Evolutionary conservation across 208 protist species (phyloP), one percentile per base, ranked within the genome.

Genomic region (Trypanosoma melophagium): DNA sequence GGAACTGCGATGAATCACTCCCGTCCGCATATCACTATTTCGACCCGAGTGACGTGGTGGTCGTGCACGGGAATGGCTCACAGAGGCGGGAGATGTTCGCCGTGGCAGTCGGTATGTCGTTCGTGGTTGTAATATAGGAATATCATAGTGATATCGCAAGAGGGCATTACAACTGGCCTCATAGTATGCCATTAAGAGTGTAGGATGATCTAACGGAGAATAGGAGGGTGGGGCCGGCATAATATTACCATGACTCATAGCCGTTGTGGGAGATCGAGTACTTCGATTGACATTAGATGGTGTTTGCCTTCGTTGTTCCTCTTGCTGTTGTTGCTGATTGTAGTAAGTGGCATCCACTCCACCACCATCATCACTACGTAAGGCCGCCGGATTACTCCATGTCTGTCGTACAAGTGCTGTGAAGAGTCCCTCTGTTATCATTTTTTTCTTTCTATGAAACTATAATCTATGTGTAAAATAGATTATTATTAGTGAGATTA

Each of bases 181-280:
- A 40, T 69, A 47, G 51, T 71, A 74, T n/a, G 58, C 59, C 31
- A 66, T 53, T 21, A 83, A 57, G 0, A 79, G 35, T 47, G 78
- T 60, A 1, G 72, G 68, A 31, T 58, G 55, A 60, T 83, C 77
- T 7, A 83, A 60, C 10, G 76, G 69, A 3, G 76, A 68, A 10
- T 24, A 40, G 5, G 25, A 22, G 0, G 57, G n/a, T n/a, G 45
- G 31, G 7, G 66, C 45, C 19, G 49, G 16, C 17, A 53, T 57
- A 22, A 13, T 49, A 60, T 50, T 35, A 31, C 42, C 55, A 66
- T 52, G 3, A 55, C 28, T 55, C 40, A 13, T 52, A 31, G 25
- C 21, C 5, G 28, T 5, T 35, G 28, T 35, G 5, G 28, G 28
- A 35, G 28, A 35, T 35, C 28, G 1, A 1, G 5, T 35, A 35